Evolutionary conservation across 768 basidiomycete species (phyloP).

Genomic region (Lactifluus echinatus): DNA sequence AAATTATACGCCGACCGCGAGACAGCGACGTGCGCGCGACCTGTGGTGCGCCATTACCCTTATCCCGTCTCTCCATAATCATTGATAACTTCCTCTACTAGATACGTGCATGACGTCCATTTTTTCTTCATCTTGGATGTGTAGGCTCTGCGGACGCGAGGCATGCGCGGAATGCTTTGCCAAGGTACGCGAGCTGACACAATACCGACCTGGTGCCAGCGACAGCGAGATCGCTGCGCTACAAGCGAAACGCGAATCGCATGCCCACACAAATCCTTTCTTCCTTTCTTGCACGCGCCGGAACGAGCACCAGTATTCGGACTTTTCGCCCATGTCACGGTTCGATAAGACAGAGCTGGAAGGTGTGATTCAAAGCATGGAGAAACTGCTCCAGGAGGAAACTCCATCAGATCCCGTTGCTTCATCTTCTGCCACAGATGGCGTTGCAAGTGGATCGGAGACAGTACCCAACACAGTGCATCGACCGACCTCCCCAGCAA

Average conservation of each 20-base stretch:
- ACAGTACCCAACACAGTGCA: neutral
- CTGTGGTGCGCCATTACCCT: constrained; percentile 49
- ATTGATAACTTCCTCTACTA: constrained; percentile 27
- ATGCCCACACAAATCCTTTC: constrained; percentile 59
- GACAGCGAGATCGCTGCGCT: constrained; percentile 42
- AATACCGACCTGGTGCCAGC: constrained; percentile 39
- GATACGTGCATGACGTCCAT: constrained; percentile 93
- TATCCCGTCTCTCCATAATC: neutral
- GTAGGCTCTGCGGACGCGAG: constrained; percentile 83
- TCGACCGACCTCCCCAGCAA: neutral
- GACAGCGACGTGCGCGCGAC: constrained; percentile 80
- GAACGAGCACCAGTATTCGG: constrained; percentile 55
- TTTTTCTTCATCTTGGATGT: constrained; percentile 87
- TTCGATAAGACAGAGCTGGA: constrained; percentile 59
- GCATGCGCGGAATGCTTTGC: constrained; percentile 78
- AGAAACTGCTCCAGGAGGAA: constrained; percentile 35
- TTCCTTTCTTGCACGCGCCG: constrained; percentile 65
- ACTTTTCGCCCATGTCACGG: constrained; percentile 76
- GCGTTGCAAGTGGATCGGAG: neutral
- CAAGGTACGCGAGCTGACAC: constrained; percentile 56
- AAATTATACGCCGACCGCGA: constrained; percentile 62
- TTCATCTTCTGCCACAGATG: neutral
- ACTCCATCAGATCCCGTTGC: constrained; percentile 1
- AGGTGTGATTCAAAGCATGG: constrained; percentile 62
- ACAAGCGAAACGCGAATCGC: constrained; percentile 47